These are phyloP conservation scores for Colletotrichum sp. DNA, from an alignment of 2,329 filamentous ascomycete species.

Conservation along the genomic window DNA sequence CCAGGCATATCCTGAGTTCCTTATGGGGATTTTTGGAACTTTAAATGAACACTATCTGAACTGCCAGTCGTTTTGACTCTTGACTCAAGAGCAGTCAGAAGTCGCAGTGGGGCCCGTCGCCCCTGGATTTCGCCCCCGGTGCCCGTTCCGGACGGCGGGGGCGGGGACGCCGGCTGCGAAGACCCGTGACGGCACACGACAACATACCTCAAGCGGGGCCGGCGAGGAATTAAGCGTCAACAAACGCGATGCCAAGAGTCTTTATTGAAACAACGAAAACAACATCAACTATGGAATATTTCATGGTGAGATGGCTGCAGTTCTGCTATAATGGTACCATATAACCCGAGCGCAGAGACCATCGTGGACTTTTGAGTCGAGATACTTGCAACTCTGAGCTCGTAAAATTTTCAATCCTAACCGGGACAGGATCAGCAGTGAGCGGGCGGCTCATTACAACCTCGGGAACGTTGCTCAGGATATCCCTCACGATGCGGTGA, in stretches of 20 bases:
- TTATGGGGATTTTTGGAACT: background rate
- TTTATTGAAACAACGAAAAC: background rate
- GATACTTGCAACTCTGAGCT: background rate
- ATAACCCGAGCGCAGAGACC: background rate
- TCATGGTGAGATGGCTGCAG: accelerated
- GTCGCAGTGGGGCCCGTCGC: background rate
- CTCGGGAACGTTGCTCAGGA: background rate
- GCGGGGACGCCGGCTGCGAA: background rate
- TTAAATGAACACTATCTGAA: background rate
- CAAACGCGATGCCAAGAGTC: background rate
- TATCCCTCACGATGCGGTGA: background rate
- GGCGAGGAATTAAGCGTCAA: background rate
- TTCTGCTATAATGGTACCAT: background rate
- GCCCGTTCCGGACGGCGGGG: background rate
- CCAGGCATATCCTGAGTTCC: background rate
- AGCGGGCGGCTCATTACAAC: background rate
- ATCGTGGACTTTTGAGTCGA: background rate
- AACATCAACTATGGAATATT: background rate
- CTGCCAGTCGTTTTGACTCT: background rate
- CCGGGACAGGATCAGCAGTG: background rate
- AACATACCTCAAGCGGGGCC: background rate
- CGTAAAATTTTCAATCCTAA: background rate
- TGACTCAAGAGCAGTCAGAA: background rate
- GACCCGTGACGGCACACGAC: background rate
- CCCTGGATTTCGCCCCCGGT: background rate